A percentile compares a stretch with the other conserved stretches of the same genome.
Evolutionary conservation across 2,329 filamentous ascomycete species (phyloP).

Genomic region (Fusarium sp.): DNA sequence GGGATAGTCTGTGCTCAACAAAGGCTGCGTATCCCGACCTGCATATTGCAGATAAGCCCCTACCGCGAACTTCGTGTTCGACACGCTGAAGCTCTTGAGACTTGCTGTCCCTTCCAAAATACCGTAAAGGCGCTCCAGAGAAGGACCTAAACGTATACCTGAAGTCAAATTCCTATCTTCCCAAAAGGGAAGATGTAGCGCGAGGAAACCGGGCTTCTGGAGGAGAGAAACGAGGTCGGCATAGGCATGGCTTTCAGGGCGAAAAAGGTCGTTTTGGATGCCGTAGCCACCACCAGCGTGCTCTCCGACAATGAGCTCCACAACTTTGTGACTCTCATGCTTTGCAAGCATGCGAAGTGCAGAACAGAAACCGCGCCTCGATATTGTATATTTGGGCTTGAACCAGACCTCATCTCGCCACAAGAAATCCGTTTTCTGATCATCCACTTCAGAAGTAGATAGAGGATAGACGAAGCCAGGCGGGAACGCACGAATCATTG

Average conservation of each 20-base stretch:
- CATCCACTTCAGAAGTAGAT: slow-evolving; percentile 19
- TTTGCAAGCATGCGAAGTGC: slow-evolving; percentile 42
- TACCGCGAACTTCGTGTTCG: no score
- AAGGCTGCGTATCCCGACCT: no score
- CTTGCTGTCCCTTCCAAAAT: background rate
- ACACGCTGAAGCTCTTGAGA: background rate
- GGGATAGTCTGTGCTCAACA: background rate
- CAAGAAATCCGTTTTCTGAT: background rate
- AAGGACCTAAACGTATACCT: no score
- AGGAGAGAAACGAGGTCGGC: background rate
- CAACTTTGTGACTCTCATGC: slow-evolving; percentile 38
- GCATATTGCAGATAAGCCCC: no score
- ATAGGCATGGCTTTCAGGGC: background rate
- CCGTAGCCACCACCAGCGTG: rapidly evolving
- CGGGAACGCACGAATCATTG: slow-evolving; percentile 55
- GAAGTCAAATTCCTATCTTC: no score
- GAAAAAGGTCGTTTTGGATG: background rate
- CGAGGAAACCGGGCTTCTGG: background rate
- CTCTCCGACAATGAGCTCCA: slow-evolving; percentile 1
- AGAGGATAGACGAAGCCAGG: slow-evolving; percentile 53
- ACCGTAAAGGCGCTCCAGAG: background rate
- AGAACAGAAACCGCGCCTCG: slow-evolving; percentile 46
- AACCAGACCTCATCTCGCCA: background rate
- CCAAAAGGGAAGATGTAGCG: background rate
- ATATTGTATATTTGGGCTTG: slow-evolving; percentile 7